Base-by-base conservation (phyloP, 768 basidiomycete species). In the Pisolithus marmoratus region DNA sequence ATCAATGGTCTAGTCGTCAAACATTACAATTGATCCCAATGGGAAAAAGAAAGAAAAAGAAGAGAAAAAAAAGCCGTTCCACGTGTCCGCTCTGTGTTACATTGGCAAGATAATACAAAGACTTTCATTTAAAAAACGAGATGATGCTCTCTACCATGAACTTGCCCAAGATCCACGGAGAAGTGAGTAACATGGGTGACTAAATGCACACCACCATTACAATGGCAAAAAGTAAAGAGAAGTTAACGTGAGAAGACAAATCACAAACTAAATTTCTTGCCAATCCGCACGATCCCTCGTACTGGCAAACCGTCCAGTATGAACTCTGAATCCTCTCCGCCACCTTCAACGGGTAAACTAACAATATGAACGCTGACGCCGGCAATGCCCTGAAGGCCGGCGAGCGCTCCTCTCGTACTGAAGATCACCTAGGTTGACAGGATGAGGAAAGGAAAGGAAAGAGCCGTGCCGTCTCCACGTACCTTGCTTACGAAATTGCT, bases 401-500 rank as follows among this genome's bases (percentile, higher is more conserved):
- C 88, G 1, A 80, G 58, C 0, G 87, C 87, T 2, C 87, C 86
- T 19, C 75, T 69, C 2, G 75, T 58, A 19, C 80, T 77, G 57
- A 87, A 90, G 6, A 90, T 75, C n/a, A 89, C 79, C 87, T 88
- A 52, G 1, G 42, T 51, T 40, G 45, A 36, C 51, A 7, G 26
- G 20, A 42, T 3, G 46, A 49, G 45, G 60, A 37, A 54, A n/a
- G 9, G 17, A 6, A 37, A 52, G 54, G 27, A 26, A 27, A 14
- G 23, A 12, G 8, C 55, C 58, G 9, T 38, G 8, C 17, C 8
- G 37, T 20, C 24, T n/a, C n/a, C 2, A 29, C 63, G 22, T 36
- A 88, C 89, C 82, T 93, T 92, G 56, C 76, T 69, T 15, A 92
- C 80, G 54, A 93, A 93, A 49, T 75, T 73, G 54, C 84, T 82